Evolutionary conservation across 305 asterid species (phyloP).

Genomic region (Salvia sclarea): DNA sequence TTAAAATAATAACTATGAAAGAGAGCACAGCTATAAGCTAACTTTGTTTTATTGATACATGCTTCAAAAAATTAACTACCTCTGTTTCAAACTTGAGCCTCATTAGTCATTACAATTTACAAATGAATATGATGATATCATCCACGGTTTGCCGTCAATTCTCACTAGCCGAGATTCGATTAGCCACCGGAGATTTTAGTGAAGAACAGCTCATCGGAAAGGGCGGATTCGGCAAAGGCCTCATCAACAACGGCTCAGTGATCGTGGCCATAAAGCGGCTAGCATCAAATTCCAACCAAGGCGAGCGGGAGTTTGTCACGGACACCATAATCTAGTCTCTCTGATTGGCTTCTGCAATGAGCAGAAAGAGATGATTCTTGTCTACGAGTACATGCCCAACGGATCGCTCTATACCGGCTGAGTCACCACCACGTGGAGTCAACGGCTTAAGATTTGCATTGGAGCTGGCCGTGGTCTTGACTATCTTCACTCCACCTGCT

Average conservation of each 20-base stretch:
- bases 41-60: too few species aligned
- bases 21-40: too few species aligned
- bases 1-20: too few species aligned
- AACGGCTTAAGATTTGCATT: conserved; percentile 44
- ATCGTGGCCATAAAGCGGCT: background rate
- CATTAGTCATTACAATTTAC: too few species aligned
- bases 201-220: background rate
- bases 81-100: too few species aligned
- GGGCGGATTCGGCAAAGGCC: conserved; percentile 8
- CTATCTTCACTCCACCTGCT: conserved; percentile 43
- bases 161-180: background rate
- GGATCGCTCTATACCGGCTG: too few species aligned
- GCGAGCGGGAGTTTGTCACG: background rate
- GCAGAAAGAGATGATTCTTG: conserved; percentile 6
- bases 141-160: background rate
- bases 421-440: conserved; percentile 37
- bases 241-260: background rate
- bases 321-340: conserved; percentile 7
- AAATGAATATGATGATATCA: too few species aligned
- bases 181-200: background rate
- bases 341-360: background rate
- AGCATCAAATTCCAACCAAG: background rate
- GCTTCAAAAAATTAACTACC: too few species aligned
- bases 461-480: conserved; percentile 51
- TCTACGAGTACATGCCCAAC: conserved; percentile 9